Base-by-base conservation (phyloP, 2,329 filamentous ascomycete genomes). In the Rhytidhysteron rufulum region DNA sequence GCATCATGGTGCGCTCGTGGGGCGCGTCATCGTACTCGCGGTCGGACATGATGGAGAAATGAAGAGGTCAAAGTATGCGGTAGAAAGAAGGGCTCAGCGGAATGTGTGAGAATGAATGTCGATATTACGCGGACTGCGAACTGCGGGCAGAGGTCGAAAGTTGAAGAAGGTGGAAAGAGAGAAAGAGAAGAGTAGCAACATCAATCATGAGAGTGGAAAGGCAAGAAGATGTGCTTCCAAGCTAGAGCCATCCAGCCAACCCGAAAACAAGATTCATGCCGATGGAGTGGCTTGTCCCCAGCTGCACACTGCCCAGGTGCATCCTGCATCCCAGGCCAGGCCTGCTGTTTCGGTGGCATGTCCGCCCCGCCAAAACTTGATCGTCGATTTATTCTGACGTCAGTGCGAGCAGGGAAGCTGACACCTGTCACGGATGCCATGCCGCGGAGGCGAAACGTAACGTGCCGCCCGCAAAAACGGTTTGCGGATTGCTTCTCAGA, bases 1-100 rank as follows among this genome's bases (percentile, higher is more conserved):
- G 67, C 54, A 65, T 59, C 27, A 62, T 62, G 13, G 71, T 72
- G 45, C 71, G 67, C 55, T 60, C 58, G 25, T 63, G 55, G 31
- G 55, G 55, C 48, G 63, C 57, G 17, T 55, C 58, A 41, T 66
- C 61, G 36, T 54, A 60, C 42, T 62, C 57, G 36, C 54, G 60
- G 43, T 62, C 57, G 34, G 62, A 50, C 61, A 65, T 65, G 52
- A 41, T 49, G 31, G 37, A 16, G 38, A 21, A 16, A 21, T 19
- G 27, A 34, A 16, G 39, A 21, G 19, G n/a, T 33, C 17, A 18
- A 31, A 33, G 27, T 25, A 18, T 19, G 21, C 16, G 29, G 36
- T 32, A 19, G 35, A 47, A 39, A 40, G 34, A 37, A 37, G 42
- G 34, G 33, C n/a, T n/a, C n/a, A 37, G 33, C 20, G 37, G 35